Evolutionary conservation across 208 protist genomes (phyloP).

Genomic region (Acanthamoeba culbertsoni): DNA sequence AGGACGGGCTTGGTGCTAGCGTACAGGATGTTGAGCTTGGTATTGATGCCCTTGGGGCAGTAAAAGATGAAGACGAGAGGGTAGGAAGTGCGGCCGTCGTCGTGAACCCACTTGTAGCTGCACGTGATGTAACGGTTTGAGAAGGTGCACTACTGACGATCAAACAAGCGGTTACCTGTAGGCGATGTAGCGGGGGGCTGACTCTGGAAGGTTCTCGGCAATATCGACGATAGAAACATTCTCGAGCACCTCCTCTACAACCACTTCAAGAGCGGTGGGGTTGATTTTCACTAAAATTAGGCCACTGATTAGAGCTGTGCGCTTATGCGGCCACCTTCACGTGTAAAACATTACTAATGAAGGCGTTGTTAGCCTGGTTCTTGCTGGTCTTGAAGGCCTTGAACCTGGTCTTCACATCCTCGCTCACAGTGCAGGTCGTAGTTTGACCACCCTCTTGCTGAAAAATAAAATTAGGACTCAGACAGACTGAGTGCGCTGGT

Average conservation of each 20-base stretch:
- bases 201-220: neutral
- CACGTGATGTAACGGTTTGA: neutral
- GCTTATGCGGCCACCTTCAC: too few relatives aligned
- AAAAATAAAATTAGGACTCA: neutral
- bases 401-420: constrained; percentile 32
- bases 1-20: constrained; percentile 38
- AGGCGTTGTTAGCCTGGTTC: constrained; percentile 44
- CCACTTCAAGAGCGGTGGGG: neutral
- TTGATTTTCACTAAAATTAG: constrained; percentile 46
- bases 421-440: constrained; percentile 6
- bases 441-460: constrained; percentile 46
- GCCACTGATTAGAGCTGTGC: neutral
- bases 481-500: neutral
- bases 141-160: neutral
- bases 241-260: neutral
- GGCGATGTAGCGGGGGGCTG: constrained; percentile 46
- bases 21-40: constrained; percentile 59
- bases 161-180: constrained; percentile 32
- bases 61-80: constrained; percentile 55
- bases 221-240: neutral
- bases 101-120: constrained; percentile 54
- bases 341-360: neutral
- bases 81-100: constrained; percentile 9
- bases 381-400: constrained; percentile 41
- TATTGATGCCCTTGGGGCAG: constrained; percentile 29